Conservation (phyloP, 768 basidiomycete genomes). For the Chalciporus piperatus region DNA sequence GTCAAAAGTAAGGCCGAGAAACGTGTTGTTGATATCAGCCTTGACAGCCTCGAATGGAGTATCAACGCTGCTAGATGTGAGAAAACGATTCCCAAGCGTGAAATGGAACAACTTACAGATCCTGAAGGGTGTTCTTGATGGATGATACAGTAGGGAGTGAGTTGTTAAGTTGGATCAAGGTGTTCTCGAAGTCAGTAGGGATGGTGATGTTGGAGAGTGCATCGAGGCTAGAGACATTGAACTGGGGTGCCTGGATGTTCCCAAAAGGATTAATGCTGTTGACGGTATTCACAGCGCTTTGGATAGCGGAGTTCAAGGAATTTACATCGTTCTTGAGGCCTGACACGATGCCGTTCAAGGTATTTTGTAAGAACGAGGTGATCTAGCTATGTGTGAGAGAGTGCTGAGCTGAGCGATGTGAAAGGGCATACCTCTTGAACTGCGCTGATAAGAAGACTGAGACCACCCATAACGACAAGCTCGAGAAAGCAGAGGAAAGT, state of each 20-base stretch:
- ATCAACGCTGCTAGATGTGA: slow-evolving; percentile 52
- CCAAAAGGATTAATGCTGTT: slow-evolving; percentile 77
- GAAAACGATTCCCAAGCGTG: background rate
- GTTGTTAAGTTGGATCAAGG: slow-evolving; percentile 73
- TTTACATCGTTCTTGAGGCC: slow-evolving; percentile 70
- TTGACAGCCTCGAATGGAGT: slow-evolving; percentile 88
- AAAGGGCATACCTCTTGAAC: slow-evolving; percentile 68
- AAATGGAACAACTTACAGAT: slow-evolving; percentile 51
- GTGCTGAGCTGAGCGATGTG: background rate
- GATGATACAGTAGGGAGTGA: slow-evolving; percentile 77
- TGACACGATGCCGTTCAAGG: slow-evolving; percentile 59
- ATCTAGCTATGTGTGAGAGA: slow-evolving; percentile 46
- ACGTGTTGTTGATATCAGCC: slow-evolving; percentile 85
- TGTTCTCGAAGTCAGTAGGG: slow-evolving; percentile 70
- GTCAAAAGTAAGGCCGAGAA: slow-evolving; percentile 69
- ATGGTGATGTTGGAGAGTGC: slow-evolving; percentile 76
- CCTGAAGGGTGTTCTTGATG: slow-evolving; percentile 64
- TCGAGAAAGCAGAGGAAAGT: slow-evolving; percentile 94
- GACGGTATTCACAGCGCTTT: slow-evolving; percentile 58
- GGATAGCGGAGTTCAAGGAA: slow-evolving; percentile 66
- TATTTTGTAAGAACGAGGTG: slow-evolving; percentile 60
- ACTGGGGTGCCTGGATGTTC: slow-evolving; percentile 65
- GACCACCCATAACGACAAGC: slow-evolving; percentile 76
- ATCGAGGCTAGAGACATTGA: slow-evolving; percentile 72
- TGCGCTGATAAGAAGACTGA: slow-evolving; percentile 77